A percentile compares a stretch with the other conserved stretches of the same genome.
Conservation (phyloP, 2,329 filamentous ascomycete genomes). For the Dothidotthia symphoricarpi region DNA sequence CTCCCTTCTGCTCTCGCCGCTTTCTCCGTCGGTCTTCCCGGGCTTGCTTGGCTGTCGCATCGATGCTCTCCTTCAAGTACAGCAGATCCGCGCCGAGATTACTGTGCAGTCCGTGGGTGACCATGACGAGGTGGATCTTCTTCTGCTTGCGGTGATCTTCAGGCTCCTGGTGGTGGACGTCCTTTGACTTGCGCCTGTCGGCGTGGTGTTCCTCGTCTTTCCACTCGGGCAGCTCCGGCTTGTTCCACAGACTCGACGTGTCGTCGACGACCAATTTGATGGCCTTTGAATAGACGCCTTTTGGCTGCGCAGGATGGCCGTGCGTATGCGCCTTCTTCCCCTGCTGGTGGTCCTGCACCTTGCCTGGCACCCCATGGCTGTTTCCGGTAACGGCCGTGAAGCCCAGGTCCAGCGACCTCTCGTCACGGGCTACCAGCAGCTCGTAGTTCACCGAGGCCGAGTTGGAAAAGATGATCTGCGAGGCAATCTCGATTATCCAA, state of each 20-base stretch:
- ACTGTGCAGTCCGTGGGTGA: slow-evolving; percentile 94
- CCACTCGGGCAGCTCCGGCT: slow-evolving; percentile 73
- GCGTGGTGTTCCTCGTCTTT: slow-evolving; percentile 35
- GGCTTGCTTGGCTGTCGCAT: slow-evolving; percentile 73
- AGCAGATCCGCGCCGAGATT: slow-evolving; percentile 96
- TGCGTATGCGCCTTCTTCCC: slow-evolving; percentile 53
- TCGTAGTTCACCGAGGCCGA: slow-evolving; percentile 88
- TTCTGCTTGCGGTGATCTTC: slow-evolving; percentile 57
- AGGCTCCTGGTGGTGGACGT: slow-evolving; percentile 17
- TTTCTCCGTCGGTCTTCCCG: slow-evolving; percentile 66
- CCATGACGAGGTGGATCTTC: slow-evolving; percentile 83
- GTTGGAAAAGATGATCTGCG: slow-evolving; percentile 90
- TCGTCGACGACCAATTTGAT: slow-evolving; percentile 79
- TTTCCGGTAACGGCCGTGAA: slow-evolving; percentile 56
- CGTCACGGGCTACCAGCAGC: slow-evolving; percentile 78
- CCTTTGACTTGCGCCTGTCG: slow-evolving; percentile 22
- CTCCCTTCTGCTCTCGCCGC: slow-evolving; percentile 37
- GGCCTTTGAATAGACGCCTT: slow-evolving; percentile 81
- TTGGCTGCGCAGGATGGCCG: slow-evolving; percentile 61
- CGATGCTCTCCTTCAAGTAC: slow-evolving; percentile 95
- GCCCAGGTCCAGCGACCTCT: slow-evolving; percentile 73
- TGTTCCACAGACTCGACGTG: slow-evolving; percentile 88
- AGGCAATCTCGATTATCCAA: slow-evolving; percentile 89
- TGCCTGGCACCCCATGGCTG: slow-evolving; percentile 56
- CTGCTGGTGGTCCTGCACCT: slow-evolving; percentile 73